Percentiles rank a stretch among this genome's conserved stretches.
These are phyloP conservation scores for Paxillus involutus DNA, from an alignment of 768 basidiomycete species.

Conservation along the genomic window DNA sequence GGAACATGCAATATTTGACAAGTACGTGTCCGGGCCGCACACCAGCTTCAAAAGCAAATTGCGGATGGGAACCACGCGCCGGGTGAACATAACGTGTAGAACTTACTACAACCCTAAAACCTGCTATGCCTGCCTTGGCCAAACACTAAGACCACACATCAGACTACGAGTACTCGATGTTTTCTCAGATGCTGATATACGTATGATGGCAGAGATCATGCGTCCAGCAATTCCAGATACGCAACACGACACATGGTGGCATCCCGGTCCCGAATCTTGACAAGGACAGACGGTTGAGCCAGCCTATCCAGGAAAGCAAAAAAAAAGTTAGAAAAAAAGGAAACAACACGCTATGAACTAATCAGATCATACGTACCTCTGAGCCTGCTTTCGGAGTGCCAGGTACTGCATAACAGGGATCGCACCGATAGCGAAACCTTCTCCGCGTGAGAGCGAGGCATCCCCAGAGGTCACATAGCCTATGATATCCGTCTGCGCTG, in stretches of 20 bases:
- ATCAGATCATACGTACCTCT: slow-evolving; percentile 27
- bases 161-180: no score
- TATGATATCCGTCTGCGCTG: slow-evolving; percentile 50
- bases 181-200: no score
- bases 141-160: no score
- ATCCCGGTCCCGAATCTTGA: slow-evolving; percentile 66
- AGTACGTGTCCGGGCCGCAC: no score
- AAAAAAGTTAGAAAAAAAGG: not conserved
- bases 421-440: slow-evolving; percentile 76
- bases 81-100: no score
- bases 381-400: slow-evolving; percentile 51
- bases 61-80: no score
- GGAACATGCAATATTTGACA: no score
- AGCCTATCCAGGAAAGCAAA: slow-evolving; percentile 12
- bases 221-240: slow-evolving; percentile 37
- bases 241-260: slow-evolving; percentile 56
- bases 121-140: no score
- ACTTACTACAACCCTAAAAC: no score
- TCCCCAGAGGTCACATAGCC: slow-evolving; percentile 87
- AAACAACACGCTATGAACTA: not conserved
- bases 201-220: slow-evolving; percentile 3
- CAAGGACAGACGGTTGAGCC: slow-evolving; percentile 38
- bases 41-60: no score
- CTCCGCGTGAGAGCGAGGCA: slow-evolving; percentile 75
- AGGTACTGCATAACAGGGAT: slow-evolving; percentile 57